Conservation (phyloP, 2,329 filamentous ascomycete genomes). For the Didymella exigua region DNA sequence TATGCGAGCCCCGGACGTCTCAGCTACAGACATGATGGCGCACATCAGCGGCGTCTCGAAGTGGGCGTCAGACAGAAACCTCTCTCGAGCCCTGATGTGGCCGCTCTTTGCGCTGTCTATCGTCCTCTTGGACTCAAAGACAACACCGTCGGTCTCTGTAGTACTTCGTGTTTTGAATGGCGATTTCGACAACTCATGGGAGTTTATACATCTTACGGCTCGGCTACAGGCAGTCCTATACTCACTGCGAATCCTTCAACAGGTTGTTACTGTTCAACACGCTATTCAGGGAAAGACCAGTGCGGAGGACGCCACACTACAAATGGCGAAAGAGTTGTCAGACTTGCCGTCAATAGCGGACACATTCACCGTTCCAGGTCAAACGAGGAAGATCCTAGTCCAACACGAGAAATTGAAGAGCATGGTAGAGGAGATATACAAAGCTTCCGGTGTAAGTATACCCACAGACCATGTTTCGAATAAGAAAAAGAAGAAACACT, state of each 20-base stretch:
- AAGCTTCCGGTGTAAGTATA: slow-evolving; percentile 29
- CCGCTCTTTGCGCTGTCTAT: slow-evolving; percentile 33
- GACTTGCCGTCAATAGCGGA: slow-evolving; percentile 33
- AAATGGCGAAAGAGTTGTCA: slow-evolving; percentile 25
- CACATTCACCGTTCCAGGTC: slow-evolving; percentile 35
- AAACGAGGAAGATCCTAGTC: slow-evolving; percentile 18
- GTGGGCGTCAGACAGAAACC: slow-evolving; percentile 21
- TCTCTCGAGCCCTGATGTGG: slow-evolving; percentile 30
- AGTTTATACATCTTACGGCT: slow-evolving; percentile 48
- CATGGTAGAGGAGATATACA: slow-evolving; percentile 38
- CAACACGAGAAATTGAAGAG: slow-evolving; percentile 24
- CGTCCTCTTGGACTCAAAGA: slow-evolving; percentile 29
- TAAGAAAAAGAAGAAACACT: slow-evolving; percentile 33
- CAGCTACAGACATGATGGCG: slow-evolving; percentile 17
- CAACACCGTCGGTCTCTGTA: slow-evolving; percentile 22
- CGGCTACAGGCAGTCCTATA: slow-evolving; percentile 52
- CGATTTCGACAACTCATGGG: slow-evolving; percentile 46
- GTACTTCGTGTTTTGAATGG: slow-evolving; percentile 33
- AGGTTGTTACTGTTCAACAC: slow-evolving; percentile 40
- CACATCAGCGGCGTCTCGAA: slow-evolving; percentile 22
- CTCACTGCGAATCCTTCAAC: slow-evolving; percentile 51
- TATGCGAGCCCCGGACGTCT: neutral
- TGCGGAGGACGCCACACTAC: neutral
- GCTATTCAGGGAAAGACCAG: neutral
- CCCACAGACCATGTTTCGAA: slow-evolving; percentile 23